Conservation (phyloP, 257 asterid genomes). For the Jasminum sambac region DNA sequence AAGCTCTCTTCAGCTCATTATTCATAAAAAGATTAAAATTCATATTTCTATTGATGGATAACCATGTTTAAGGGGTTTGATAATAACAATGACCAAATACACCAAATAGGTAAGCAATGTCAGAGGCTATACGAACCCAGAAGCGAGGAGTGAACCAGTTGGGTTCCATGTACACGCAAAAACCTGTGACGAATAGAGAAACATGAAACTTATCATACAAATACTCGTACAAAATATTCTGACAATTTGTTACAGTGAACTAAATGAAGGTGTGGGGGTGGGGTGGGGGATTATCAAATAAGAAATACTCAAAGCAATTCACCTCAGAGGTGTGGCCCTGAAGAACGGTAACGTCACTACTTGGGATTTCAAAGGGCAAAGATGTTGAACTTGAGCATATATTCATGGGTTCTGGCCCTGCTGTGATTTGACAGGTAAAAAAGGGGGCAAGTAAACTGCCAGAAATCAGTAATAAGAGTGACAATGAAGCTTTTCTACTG, state of each 20-base stretch:
- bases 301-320: conserved; percentile 22
- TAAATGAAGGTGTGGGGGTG: neutral
- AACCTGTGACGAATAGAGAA: conserved; percentile 57
- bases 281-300: neutral
- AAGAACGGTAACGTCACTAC: conserved; percentile 66
- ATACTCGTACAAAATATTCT: conserved; percentile 14
- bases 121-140: conserved; percentile 67
- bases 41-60: neutral
- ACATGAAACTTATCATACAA: conserved; percentile 23
- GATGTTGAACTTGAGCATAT: conserved; percentile 58
- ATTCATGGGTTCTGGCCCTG: conserved; percentile 94
- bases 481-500: conserved; percentile 5
- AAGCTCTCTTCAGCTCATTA: neutral
- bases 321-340: conserved; percentile 99
- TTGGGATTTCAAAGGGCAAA: conserved; percentile 66
- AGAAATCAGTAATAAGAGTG: conserved; percentile 18
- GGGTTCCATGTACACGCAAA: conserved; percentile 99
- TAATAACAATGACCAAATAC: neutral
- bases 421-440: conserved; percentile 28
- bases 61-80: neutral
- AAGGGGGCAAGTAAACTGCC: conserved; percentile 25
- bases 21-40: neutral
- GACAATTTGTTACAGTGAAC: conserved; percentile 7
- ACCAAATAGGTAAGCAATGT: neutral
- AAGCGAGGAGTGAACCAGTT: conserved; percentile 89